phyloP scores from a whole-genome alignment of 352 stramenopile genomes.

The Phytophthora podocarpi region DNA sequence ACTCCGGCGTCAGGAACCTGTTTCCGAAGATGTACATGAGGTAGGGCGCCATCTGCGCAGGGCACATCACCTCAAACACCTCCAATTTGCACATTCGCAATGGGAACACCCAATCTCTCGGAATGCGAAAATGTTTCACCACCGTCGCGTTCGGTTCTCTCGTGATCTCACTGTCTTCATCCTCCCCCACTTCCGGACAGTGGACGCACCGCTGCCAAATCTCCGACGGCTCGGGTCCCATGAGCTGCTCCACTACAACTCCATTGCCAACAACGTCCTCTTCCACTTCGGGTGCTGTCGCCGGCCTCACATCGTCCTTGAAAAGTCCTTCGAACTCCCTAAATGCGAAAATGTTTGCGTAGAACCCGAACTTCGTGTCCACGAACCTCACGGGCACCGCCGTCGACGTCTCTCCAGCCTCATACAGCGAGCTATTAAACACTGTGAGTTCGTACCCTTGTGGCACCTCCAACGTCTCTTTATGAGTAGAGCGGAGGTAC shows the following conservation, averaged over 20 bases:
- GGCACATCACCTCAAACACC: conserved; percentile 53
- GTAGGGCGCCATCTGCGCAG: conserved; percentile 45
- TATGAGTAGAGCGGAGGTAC: conserved; percentile 19
- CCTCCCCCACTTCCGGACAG: conserved; percentile 31
- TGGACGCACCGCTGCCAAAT: conserved; percentile 43
- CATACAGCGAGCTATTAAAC: conserved; percentile 46
- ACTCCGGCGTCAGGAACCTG: conserved; percentile 43
- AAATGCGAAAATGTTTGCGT: conserved; percentile 58
- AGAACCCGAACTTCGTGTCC: conserved; percentile 57
- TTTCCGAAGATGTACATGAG: conserved; percentile 64
- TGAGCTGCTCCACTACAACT: conserved; percentile 29
- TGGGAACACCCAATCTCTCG: conserved; percentile 61
- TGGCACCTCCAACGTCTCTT: conserved; percentile 29
- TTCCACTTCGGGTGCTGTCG: conserved; percentile 8
- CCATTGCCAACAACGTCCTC: conserved; percentile 33
- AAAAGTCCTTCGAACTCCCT: conserved; percentile 40
- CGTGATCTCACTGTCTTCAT: conserved; percentile 16
- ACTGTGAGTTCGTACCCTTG: conserved; percentile 51
- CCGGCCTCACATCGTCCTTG: conserved; percentile 28
- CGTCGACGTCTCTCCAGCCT: conserved; percentile 26
- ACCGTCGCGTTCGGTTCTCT: background rate
- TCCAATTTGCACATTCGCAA: conserved; percentile 45
- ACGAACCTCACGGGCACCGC: conserved; percentile 46
- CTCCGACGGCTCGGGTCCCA: conserved; percentile 41
- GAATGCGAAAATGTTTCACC: conserved; percentile 46